Percentiles rank a stretch among this genome's conserved stretches.
Conservation (phyloP, 306 rosid genomes). For the Cucurbita ficifolia region DNA sequence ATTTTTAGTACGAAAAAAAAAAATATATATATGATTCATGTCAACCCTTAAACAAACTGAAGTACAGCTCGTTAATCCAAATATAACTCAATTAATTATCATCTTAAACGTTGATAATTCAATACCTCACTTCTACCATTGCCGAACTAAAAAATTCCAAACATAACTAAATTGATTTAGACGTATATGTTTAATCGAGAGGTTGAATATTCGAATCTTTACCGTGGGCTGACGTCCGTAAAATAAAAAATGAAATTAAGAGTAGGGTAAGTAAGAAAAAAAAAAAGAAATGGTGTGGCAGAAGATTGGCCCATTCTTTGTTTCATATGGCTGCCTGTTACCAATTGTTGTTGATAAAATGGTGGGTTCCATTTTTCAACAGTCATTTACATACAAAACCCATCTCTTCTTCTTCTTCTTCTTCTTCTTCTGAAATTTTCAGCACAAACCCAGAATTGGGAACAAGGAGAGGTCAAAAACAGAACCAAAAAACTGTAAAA, state of each 20-base stretch:
- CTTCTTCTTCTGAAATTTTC: not conserved
- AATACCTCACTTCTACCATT: too few relatives aligned
- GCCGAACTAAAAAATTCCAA: too few relatives aligned
- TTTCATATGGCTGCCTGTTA: not conserved
- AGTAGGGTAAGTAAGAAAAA: not conserved
- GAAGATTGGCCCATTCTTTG: slow-evolving; percentile 4
- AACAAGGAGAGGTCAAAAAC: not conserved
- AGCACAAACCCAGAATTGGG: not conserved
- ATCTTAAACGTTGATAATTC: too few relatives aligned
- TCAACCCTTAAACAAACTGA: too few relatives aligned
- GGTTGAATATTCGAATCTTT: too few relatives aligned
- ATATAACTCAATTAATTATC: too few relatives aligned
- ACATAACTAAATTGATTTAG: too few relatives aligned
- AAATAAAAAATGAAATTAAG: not conserved
- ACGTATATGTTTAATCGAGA: too few relatives aligned
- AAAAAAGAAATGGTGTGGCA: not conserved
- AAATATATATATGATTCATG: too few relatives aligned
- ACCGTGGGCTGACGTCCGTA: too few relatives aligned
- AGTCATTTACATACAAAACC: not conserved
- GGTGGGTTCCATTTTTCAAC: slow-evolving; percentile 5
- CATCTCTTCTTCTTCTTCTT: not conserved
- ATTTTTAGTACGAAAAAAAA: not conserved
- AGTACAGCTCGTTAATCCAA: too few relatives aligned
- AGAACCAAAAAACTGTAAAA: not conserved
- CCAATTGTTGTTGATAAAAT: not conserved